phyloP scores from a whole-genome alignment of 352 stramenopile species.

The Pythium apleroticum region DNA sequence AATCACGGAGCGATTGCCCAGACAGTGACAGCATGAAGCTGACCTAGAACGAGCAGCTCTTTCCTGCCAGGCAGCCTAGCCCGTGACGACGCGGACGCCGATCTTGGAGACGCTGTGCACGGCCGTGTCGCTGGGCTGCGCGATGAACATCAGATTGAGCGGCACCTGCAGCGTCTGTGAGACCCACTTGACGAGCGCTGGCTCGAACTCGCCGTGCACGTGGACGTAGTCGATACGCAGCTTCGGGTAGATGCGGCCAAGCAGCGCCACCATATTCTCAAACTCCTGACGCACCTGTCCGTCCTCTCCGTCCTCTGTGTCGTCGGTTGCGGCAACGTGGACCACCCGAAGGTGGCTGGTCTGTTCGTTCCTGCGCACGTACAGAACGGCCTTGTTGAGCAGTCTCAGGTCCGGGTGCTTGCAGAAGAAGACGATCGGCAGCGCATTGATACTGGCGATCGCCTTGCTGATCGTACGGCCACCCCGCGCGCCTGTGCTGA shows the following conservation, averaged over 20 bases:
- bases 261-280: slow-evolving; percentile 86
- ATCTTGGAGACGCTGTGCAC: slow-evolving; percentile 89
- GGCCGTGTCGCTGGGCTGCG: slow-evolving; percentile 93
- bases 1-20: not conserved
- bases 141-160: slow-evolving; percentile 97
- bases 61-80: slow-evolving; percentile 29
- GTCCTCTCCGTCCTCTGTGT: slow-evolving; percentile 34
- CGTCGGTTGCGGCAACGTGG: not conserved
- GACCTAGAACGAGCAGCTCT: not conserved
- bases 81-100: slow-evolving; percentile 91
- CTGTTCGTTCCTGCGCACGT: slow-evolving; percentile 94
- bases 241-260: slow-evolving; percentile 94
- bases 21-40: not conserved
- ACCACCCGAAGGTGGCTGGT: slow-evolving; percentile 43
- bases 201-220: slow-evolving; percentile 84
- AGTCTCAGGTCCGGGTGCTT: slow-evolving; percentile 91
- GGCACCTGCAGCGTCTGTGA: slow-evolving; percentile 60
- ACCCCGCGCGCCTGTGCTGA: slow-evolving; percentile 66
- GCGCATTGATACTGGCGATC: slow-evolving; percentile 87
- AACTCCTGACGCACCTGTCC: slow-evolving; percentile 54
- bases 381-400: slow-evolving; percentile 96
- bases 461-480: slow-evolving; percentile 76
- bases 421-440: slow-evolving; percentile 92
- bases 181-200: slow-evolving; percentile 92
- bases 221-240: slow-evolving; percentile 92